Evolutionary conservation across 2,329 filamentous ascomycete genomes (phyloP), one percentile per base, ranked within the genome.

Genomic region (Sarocladium strictum): DNA sequence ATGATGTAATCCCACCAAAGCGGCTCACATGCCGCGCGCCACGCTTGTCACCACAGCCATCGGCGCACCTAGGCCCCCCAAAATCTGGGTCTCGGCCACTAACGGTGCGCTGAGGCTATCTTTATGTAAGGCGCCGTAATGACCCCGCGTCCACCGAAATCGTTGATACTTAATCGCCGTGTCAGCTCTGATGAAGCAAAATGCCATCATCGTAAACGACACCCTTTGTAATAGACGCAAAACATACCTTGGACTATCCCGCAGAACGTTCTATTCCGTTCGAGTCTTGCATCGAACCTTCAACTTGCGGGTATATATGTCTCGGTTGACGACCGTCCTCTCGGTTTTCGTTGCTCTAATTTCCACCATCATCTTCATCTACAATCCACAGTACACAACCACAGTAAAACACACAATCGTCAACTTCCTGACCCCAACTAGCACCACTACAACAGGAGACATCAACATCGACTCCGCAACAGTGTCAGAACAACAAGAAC

Each of bases 281-380:
- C 63, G 29, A 51, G 47, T 29, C 47, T 23, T 12, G 10, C 14
- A 32, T 3, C 45, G 53, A 41, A 12, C 19, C 37, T 23, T 19
- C n/a, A 23, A 6, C 47, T 21, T 12, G 9, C 17, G 47, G 12
- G 61, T 70, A 73, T 72, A 73, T 69, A 74, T 74, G 70, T 62
- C 62, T 58, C 70, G 68, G 45, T 58, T 68, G 61, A 58, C 62
- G 58, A 59, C 65, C 56, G 54, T 64, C 47, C 57, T 61, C 63
- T 67, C 68, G 56, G 63, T 71, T 66, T 62, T 72, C 51, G 63
- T 68, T 60, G 63, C 66, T 64, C 60, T 65, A 62, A 58, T 71
- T 62, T 72, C 71, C 64, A 72, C 70, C 61, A 60, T 68, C 61
- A 61, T 65, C 63, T 62, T 67, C 61, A 60, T 62, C 57, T 62